Conservation (phyloP, 441 rosid genomes). For the Viola pubescens region DNA sequence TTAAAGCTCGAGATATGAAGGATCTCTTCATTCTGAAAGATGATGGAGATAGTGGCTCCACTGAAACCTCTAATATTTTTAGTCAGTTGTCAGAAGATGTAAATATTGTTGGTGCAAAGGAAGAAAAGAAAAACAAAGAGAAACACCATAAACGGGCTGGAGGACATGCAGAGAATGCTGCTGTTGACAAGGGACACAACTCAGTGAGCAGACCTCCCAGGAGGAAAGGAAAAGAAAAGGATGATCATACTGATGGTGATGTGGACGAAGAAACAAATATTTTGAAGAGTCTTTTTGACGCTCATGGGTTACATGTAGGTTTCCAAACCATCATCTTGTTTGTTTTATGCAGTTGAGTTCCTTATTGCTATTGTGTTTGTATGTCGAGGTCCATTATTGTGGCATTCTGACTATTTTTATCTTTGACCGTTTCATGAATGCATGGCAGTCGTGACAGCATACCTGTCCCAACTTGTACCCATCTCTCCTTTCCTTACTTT, state of each 20-base stretch:
- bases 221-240: conserved; percentile 43
- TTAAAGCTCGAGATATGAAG: conserved; percentile 94
- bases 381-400: neutral
- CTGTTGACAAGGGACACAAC: conserved; percentile 20
- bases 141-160: conserved; percentile 20
- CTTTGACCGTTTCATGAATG: neutral
- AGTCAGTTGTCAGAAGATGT: conserved; percentile 71
- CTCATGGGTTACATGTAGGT: conserved; percentile 89
- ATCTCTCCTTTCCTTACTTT: neutral
- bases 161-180: conserved; percentile 23
- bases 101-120: conserved; percentile 48
- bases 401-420: neutral
- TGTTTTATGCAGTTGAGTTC: neutral
- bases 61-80: conserved; percentile 85
- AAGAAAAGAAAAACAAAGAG: conserved; percentile 25
- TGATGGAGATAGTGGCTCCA: conserved; percentile 53
- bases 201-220: conserved; percentile 26
- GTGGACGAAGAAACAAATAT: conserved; percentile 68
- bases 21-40: conserved; percentile 78
- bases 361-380: neutral
- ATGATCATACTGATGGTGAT: conserved; percentile 34
- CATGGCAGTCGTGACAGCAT: neutral
- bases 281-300: conserved; percentile 69
- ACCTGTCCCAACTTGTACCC: neutral
- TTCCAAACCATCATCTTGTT: conserved; percentile 4